Conservation (phyloP, 2,329 filamentous ascomycete species). For the Rhynchosporium agropyri region DNA sequence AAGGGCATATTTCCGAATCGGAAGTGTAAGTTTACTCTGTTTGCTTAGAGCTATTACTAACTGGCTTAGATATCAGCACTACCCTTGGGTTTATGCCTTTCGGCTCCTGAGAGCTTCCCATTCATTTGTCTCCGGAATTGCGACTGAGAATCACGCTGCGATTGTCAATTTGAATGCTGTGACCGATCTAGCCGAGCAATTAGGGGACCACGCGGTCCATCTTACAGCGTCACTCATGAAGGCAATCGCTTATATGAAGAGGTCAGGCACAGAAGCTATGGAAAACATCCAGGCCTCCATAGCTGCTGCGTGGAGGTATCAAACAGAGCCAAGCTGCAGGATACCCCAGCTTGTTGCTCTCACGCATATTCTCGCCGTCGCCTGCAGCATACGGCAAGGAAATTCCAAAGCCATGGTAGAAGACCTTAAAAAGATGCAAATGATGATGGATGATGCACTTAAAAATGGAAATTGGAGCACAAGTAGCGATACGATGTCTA, state of each 20-base stretch:
- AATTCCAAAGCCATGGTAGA: slow-evolving; percentile 56
- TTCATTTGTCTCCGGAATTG: slow-evolving; percentile 61
- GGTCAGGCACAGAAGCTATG: slow-evolving; percentile 64
- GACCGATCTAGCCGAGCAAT: slow-evolving; percentile 58
- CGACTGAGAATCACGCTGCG: slow-evolving; percentile 62
- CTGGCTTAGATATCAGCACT: slow-evolving; percentile 57
- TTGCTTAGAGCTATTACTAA: slow-evolving; percentile 14
- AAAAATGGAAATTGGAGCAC: slow-evolving; percentile 40
- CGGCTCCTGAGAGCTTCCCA: slow-evolving; percentile 73
- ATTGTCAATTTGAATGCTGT: slow-evolving; percentile 72
- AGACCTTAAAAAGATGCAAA: slow-evolving; percentile 66
- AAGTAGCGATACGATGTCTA: slow-evolving; percentile 50
- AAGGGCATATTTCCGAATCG: slow-evolving; percentile 68
- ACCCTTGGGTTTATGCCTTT: slow-evolving; percentile 76
- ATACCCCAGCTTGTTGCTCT: slow-evolving; percentile 69
- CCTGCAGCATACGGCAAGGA: slow-evolving; percentile 68
- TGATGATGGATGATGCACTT: slow-evolving; percentile 60
- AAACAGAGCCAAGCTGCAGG: slow-evolving; percentile 64
- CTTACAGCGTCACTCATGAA: slow-evolving; percentile 69
- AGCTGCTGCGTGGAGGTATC: slow-evolving; percentile 72
- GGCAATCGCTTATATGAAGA: slow-evolving; percentile 68
- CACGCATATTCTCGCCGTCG: slow-evolving; percentile 68
- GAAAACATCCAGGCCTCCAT: slow-evolving; percentile 73
- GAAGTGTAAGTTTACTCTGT: slow-evolving; percentile 55
- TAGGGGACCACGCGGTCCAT: slow-evolving; percentile 65